Conservation (phyloP, 139 green algal species). For the Chlorella sp. region DNA sequence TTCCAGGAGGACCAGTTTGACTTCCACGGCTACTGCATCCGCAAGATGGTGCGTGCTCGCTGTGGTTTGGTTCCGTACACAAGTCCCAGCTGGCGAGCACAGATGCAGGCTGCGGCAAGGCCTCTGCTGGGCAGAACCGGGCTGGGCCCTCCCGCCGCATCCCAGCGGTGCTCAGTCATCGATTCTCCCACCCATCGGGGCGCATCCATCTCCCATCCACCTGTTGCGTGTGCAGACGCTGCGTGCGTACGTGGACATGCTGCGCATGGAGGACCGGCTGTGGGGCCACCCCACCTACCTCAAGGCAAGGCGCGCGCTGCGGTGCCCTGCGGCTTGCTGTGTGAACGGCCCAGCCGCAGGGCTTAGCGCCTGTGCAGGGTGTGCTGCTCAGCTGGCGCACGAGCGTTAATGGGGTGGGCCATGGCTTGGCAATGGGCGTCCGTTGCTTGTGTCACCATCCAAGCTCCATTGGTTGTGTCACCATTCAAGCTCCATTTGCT, state of each 20-base stretch:
- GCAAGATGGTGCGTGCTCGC: conserved; percentile 76
- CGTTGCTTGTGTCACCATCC: background rate
- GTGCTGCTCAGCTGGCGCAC: too few relatives aligned
- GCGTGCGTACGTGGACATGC: conserved; percentile 89
- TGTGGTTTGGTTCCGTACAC: too few relatives aligned
- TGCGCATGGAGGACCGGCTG: conserved; percentile 60
- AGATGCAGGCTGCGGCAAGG: background rate
- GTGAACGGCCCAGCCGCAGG: too few relatives aligned
- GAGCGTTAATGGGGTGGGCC: too few relatives aligned
- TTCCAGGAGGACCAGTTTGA: conserved; percentile 98
- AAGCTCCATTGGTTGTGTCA: background rate
- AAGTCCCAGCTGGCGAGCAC: too few relatives aligned
- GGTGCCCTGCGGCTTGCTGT: too few relatives aligned
- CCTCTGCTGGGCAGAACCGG: background rate
- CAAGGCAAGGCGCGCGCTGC: conserved; percentile 20
- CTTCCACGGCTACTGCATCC: conserved; percentile 98
- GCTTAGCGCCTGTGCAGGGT: too few relatives aligned
- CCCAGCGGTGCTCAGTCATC: too few relatives aligned
- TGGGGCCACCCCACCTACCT: conserved; percentile 30
- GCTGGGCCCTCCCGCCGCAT: background rate
- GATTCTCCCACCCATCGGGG: too few relatives aligned
- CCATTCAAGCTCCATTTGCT: too few relatives aligned
- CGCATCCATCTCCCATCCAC: too few relatives aligned
- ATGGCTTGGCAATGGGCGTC: too few relatives aligned
- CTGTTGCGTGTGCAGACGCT: conserved; percentile 74